Base-by-base conservation (phyloP, 768 basidiomycete species). In the Pholiota conissans region DNA sequence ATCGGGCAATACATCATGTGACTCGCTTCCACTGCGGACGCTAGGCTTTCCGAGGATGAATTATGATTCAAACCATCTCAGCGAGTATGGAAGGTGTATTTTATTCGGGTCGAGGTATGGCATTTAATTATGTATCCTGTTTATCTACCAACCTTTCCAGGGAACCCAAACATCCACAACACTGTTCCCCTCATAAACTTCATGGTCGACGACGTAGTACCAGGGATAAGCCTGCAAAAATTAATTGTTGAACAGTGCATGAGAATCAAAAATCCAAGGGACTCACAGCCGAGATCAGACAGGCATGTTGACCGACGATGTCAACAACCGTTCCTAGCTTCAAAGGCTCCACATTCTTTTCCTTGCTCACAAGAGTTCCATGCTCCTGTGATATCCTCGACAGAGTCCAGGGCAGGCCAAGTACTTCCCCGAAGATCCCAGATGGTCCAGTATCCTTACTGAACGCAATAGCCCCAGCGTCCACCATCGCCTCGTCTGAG, bases 111-210 rank as follows among this genome's bases (percentile, higher is more conserved):
- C n/a, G n/a, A n/a, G n/a, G n/a, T n/a, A n/a, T n/a, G n/a, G n/a
- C n/a, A n/a, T n/a, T n/a, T n/a, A n/a, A n/a, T n/a, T n/a, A n/a
- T n/a, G n/a, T n/a, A n/a, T n/a, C n/a, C n/a, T n/a, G n/a, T n/a
- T n/a, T n/a, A 24, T 54, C 65, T 76, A 95, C 93, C 93, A 94
- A 0, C 91, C 92, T 71, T 93, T 95, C 90, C 91, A 93, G 6
- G 91, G 84, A 42, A 93, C 85, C 93, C 93, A 94, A 27, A 94
- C 74, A 70, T 94, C 92, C 18, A 86, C 84, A 7, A 93, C 85
- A 35, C 79, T 76, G 34, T 71, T 73, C 14, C 80, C 80, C 20
- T 72, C 76, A 16, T 75, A 76, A 28, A 75, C 67, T n/a, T 75
- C 76, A 6, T 82, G 82, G 62, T 94, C 92, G 2, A 93, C 84